Base-by-base conservation (phyloP, 495 filamentous ascomycete species). In the Tuber magnatum region DNA sequence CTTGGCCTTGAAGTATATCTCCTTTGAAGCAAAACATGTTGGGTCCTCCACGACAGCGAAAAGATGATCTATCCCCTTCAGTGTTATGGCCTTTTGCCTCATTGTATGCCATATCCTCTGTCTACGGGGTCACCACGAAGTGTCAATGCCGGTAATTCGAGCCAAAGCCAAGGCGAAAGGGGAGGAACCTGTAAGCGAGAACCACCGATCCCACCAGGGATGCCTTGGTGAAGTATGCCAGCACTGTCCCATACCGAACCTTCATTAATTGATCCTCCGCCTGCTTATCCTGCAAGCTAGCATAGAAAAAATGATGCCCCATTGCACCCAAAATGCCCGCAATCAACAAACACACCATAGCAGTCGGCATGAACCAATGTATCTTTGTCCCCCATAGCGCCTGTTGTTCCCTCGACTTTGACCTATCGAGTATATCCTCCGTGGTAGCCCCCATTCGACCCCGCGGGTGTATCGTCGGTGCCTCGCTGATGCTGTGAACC, bases 61-160 rank as follows among this genome's bases (percentile, higher is more conserved):
- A 39, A 85, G 72, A 2, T 81, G 78, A 72, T 85, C 84, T 40
- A 85, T 85, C 16, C 80, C 83, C 32, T 72, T 75, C 10, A 85
- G 65, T 16, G 84, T 84, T 74, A 85, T 74, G 0, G 81, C 68
- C 68, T 83, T 84, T 40, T 74, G 77, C 44, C 84, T 79, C 71
- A 85, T 74, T 0, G 84, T 85, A 39, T 83, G 74, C 84, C 84
- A 85, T 76, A 85, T 79, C 43, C 84, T 73, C 75, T 85, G 84
- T 69, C 84, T 81, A 73, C 75, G 79, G 69, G 43, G 35, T 22
- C 35, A 40, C 40, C n/a, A 74, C 28, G 28, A 32, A 32, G 12
- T 32, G 76, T 76, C 51, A 80, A 46, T 35, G 48, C 35, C 28
- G 9, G 28, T 16, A 14, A 61, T n/a, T 6, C 22, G 42, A 69